Evolutionary conservation across 139 green algal genomes (phyloP).

Genomic region (Chlorella vulgaris): DNA sequence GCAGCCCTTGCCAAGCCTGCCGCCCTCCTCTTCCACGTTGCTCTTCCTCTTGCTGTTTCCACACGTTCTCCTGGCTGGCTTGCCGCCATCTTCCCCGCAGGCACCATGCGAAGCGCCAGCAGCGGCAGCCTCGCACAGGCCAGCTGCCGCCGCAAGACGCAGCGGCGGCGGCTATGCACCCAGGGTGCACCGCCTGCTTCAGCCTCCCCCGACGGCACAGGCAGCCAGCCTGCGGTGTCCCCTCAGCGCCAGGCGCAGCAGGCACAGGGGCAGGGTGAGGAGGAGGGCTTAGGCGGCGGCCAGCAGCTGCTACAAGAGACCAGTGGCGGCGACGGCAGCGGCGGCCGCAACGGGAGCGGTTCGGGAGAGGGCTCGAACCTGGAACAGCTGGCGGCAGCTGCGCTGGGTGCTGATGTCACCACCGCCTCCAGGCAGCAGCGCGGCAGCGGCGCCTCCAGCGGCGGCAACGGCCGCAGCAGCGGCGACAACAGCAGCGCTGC

Average conservation of each 20-base stretch:
- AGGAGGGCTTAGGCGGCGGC: background rate
- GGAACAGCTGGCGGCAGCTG: slow-evolving; percentile 24
- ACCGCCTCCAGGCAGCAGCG: background rate
- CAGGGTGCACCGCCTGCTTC: background rate
- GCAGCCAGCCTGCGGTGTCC: background rate
- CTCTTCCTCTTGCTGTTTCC: background rate
- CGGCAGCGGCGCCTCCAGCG: slow-evolving; percentile 13
- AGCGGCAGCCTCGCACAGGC: slow-evolving; percentile 13
- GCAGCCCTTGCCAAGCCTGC: no score
- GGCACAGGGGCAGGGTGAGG: background rate
- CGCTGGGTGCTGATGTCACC: background rate
- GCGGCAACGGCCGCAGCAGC: slow-evolving; percentile 11
- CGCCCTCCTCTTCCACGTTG: no score
- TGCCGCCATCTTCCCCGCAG: background rate
- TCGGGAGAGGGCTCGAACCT: slow-evolving; percentile 17
- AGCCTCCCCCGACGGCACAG: background rate
- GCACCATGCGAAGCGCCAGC: slow-evolving; percentile 29
- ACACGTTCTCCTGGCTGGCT: background rate
- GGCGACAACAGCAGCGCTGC: slow-evolving; percentile 29
- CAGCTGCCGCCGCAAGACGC: background rate
- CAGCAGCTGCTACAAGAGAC: slow-evolving; percentile 11
- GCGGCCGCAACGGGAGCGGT: slow-evolving; percentile 8
- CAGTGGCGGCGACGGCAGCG: slow-evolving; percentile 24
- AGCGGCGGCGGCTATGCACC: background rate
- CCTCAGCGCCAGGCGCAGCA: background rate